These are phyloP conservation scores for Centaurea solstitialis DNA, from an alignment of 129 eudicot genomes.

Conservation along the genomic window DNA sequence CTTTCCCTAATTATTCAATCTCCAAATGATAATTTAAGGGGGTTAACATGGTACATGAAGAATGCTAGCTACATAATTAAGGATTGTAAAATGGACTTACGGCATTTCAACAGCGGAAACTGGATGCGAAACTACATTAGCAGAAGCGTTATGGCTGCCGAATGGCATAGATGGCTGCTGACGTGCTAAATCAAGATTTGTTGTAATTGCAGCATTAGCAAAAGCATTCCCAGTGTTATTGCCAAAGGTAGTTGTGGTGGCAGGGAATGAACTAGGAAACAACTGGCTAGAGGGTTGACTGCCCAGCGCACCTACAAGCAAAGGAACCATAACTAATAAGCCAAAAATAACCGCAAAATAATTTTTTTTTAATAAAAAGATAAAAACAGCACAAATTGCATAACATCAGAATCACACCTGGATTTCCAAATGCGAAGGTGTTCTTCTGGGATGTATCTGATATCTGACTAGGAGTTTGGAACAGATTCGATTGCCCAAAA, in stretches of 20 bases:
- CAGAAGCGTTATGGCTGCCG: conserved; percentile 29
- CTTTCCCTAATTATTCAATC: neutral
- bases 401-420: conserved; percentile 33
- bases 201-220: conserved; percentile 33
- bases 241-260: conserved; percentile 36
- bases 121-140: conserved; percentile 30
- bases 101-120: conserved; percentile 15
- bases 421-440: conserved; percentile 46
- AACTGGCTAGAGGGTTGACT: conserved; percentile 40
- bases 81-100: conserved; percentile 38
- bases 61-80: neutral
- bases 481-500: conserved; percentile 51
- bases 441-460: conserved; percentile 32
- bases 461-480: conserved; percentile 44
- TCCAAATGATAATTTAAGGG: neutral
- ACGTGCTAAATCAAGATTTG: conserved; percentile 29
- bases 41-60: neutral
- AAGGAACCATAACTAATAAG: neutral
- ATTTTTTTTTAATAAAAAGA: too few relatives aligned
- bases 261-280: conserved; percentile 37
- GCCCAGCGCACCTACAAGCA: conserved; percentile 24
- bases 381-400: neutral
- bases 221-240: conserved; percentile 32
- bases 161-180: conserved; percentile 34
- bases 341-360: neutral